Percentiles rank a stretch among this genome's conserved stretches.
phyloP scores from a whole-genome alignment of 805 yeast genomes.

The Metschnikowia lunata region DNA sequence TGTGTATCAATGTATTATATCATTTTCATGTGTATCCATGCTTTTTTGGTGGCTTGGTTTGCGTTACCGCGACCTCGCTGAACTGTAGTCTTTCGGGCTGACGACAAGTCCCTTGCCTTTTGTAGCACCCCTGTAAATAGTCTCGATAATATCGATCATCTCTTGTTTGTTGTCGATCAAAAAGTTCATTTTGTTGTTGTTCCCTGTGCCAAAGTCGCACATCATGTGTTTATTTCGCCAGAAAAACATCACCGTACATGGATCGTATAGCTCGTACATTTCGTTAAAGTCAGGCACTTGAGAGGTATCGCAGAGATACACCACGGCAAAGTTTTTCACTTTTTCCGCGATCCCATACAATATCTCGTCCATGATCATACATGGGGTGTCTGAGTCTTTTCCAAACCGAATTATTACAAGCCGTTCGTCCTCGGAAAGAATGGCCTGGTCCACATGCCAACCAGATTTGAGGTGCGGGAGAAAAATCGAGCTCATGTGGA shows the following conservation, averaged over 20 bases:
- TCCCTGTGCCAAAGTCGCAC: conserved; percentile 98
- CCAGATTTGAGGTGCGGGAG: conserved; percentile 20
- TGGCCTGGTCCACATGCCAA: conserved; percentile 95
- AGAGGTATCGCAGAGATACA: conserved; percentile 84
- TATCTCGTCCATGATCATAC: conserved; percentile 88
- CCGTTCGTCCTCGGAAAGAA: conserved; percentile 82
- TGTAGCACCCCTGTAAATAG: conserved; percentile 83
- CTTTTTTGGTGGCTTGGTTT: background rate
- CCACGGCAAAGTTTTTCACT: conserved; percentile 80
- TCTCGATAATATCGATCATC: conserved; percentile 84
- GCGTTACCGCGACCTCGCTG: conserved; percentile 13
- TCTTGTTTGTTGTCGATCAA: conserved; percentile 73
- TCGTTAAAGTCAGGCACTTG: conserved; percentile 84
- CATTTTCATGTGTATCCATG: no score
- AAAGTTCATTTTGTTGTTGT: conserved; percentile 90
- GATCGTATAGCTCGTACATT: conserved; percentile 88
- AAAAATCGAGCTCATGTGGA: conserved; percentile 18
- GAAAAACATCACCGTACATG: conserved; percentile 90
- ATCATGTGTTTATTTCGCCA: conserved; percentile 92
- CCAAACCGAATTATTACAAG: conserved; percentile 90
- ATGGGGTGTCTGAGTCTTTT: conserved; percentile 64
- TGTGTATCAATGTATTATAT: no score
- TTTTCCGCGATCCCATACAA: conserved; percentile 75
- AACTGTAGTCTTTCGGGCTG: conserved; percentile 69
- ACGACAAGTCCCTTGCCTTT: conserved; percentile 91